A percentile compares a stretch with the other conserved stretches of the same genome.
Evolutionary conservation across 495 filamentous ascomycete genomes (phyloP).

Genomic region (Penicillium paxilli): DNA sequence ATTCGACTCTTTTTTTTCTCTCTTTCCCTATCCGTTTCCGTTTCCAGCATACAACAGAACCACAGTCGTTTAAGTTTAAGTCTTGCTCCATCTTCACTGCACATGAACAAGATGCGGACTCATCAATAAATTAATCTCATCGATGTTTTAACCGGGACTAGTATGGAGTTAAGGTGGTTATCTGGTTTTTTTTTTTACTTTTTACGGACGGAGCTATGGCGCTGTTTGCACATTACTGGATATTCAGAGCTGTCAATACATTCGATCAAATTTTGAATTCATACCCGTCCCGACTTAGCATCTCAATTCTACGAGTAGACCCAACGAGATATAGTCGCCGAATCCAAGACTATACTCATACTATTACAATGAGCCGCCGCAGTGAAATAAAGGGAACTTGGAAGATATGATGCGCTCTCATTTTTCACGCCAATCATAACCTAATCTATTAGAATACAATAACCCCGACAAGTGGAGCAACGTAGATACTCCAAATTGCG

Average conservation of each 20-base stretch:
- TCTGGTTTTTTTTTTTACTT: neutral
- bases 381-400: neutral
- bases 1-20: no score
- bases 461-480: neutral
- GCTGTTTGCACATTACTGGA: conserved; percentile 7
- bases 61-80: no score
- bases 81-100: conserved; percentile 2
- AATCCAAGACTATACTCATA: neutral
- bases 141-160: conserved; percentile 1
- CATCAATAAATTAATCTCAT: conserved; percentile 5
- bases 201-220: conserved; percentile 4
- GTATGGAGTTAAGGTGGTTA: conserved; percentile 13
- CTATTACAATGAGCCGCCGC: neutral
- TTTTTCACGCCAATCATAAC: neutral
- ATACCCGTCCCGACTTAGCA: neutral
- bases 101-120: conserved; percentile 5
- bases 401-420: neutral
- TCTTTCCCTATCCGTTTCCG: neutral
- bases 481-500: neutral
- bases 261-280: conserved; percentile 7
- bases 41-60: neutral
- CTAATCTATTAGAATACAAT: conserved; percentile 1
- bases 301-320: neutral
- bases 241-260: conserved; percentile 1
- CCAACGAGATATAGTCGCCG: no score